A percentile compares a stretch with the other conserved stretches of the same genome.
phyloP scores from a whole-genome alignment of 1,284 basidiomycete species.

The Papiliotrema flavescens region DNA sequence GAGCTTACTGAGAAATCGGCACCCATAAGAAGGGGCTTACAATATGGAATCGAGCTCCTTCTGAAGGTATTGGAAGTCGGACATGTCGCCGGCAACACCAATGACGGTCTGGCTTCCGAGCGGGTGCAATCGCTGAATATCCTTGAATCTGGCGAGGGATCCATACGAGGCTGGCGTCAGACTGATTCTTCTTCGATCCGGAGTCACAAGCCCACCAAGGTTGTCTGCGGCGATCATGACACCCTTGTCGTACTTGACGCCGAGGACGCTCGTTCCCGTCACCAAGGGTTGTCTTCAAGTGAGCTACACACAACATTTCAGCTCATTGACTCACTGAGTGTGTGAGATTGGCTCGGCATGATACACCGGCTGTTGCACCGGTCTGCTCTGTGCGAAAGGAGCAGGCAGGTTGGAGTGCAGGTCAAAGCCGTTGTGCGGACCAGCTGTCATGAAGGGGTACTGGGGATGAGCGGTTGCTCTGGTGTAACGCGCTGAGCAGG shows the following conservation, averaged over 20 bases:
- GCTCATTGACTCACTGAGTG: conserved; percentile 23
- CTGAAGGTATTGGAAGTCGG: conserved; percentile 94
- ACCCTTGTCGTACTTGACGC: conserved; percentile 90
- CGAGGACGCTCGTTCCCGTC: conserved; percentile 93
- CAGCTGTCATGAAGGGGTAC: neutral
- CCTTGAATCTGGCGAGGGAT: conserved; percentile 94
- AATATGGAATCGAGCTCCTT: conserved; percentile 53
- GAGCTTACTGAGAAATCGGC: neutral
- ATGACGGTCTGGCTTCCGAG: conserved; percentile 80
- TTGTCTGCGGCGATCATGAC: conserved; percentile 99
- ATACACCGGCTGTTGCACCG: neutral
- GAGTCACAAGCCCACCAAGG: conserved; percentile 60
- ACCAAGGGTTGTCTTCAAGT: conserved; percentile 79
- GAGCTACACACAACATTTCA: neutral
- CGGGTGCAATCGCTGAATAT: conserved; percentile 79
- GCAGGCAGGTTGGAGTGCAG: conserved; percentile 6
- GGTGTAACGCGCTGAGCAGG: too few relatives aligned
- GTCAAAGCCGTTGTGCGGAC: conserved; percentile 1
- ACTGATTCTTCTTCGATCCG: neutral
- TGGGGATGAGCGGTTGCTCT: neutral
- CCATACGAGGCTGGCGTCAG: conserved; percentile 79
- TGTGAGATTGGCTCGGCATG: conserved; percentile 14
- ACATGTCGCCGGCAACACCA: conserved; percentile 94
- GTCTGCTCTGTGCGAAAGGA: conserved; percentile 1
- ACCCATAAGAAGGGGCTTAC: conserved; percentile 21